phyloP scores from a whole-genome alignment of 2,329 filamentous ascomycete species.

The Epichloe gansuensis region DNA sequence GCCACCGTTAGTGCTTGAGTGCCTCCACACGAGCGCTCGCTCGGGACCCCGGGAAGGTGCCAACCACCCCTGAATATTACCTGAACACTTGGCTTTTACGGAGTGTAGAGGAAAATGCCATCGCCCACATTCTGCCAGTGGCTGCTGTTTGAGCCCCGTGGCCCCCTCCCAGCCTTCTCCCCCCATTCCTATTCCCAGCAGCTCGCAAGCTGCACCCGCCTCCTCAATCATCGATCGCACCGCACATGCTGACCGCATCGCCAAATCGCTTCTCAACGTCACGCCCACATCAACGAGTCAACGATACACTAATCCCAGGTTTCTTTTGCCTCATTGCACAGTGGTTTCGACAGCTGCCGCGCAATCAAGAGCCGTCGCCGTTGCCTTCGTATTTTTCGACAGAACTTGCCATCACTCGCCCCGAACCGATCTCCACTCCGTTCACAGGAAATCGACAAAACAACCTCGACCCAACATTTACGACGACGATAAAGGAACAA shows the following conservation, averaged over 20 bases:
- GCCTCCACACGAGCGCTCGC: not conserved
- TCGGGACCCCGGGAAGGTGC: not conserved
- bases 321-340: not conserved
- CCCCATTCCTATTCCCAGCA: not conserved
- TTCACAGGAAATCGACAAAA: not conserved
- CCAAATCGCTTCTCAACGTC: not conserved
- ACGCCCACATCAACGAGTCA: not conserved
- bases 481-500: not conserved
- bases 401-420: too few relatives aligned
- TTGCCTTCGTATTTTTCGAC: not conserved
- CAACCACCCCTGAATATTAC: conserved; percentile 1
- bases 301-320: not conserved
- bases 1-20: not conserved
- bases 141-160: not conserved
- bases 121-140: not conserved
- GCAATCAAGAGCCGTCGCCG: not conserved
- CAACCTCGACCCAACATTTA: not conserved
- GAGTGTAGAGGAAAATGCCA: too few relatives aligned
- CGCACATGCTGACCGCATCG: conserved; percentile 1
- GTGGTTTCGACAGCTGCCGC: not conserved
- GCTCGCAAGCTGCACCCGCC: not conserved
- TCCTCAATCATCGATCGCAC: not conserved
- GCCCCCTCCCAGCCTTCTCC: conserved; percentile 2
- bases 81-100: not conserved
- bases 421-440: not conserved